Evolutionary conservation across 1,284 basidiomycete species (phyloP).

Genomic region (Tilletia horrida): DNA sequence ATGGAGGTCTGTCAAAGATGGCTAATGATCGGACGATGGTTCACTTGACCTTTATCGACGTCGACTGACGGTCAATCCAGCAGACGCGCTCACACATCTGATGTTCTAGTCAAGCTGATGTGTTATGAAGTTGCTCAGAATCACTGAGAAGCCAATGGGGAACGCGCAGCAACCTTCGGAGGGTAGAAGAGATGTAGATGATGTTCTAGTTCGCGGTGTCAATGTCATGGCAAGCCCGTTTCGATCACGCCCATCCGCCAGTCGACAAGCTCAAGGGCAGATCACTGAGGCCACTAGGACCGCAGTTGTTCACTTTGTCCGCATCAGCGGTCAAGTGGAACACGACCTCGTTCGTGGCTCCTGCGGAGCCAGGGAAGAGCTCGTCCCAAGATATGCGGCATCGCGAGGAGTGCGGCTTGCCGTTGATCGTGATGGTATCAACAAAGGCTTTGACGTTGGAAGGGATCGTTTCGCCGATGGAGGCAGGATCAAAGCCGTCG

Average conservation of each 20-base stretch:
- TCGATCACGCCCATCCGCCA: constrained; percentile 20
- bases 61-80: too few relatives aligned
- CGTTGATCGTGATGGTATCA: constrained; percentile 24
- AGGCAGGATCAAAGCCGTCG: constrained; percentile 30
- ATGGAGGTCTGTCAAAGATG: too few relatives aligned
- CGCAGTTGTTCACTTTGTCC: constrained; percentile 24
- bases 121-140: too few relatives aligned
- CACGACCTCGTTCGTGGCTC: constrained; percentile 19
- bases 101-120: too few relatives aligned
- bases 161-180: too few relatives aligned
- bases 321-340: constrained; percentile 23
- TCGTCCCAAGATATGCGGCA: constrained; percentile 25
- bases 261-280: constrained; percentile 26
- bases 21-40: too few relatives aligned
- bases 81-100: too few relatives aligned
- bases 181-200: too few relatives aligned
- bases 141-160: too few relatives aligned
- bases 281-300: constrained; percentile 15
- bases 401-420: constrained; percentile 21
- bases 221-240: too few relatives aligned
- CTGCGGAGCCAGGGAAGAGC: constrained; percentile 22
- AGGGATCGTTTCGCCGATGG: constrained; percentile 20
- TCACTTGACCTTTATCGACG: too few relatives aligned
- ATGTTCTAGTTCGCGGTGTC: too few relatives aligned
- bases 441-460: constrained; percentile 25